Conservation (phyloP, 2,329 filamentous ascomycete species). For the Westerdykella aurantiaca region DNA sequence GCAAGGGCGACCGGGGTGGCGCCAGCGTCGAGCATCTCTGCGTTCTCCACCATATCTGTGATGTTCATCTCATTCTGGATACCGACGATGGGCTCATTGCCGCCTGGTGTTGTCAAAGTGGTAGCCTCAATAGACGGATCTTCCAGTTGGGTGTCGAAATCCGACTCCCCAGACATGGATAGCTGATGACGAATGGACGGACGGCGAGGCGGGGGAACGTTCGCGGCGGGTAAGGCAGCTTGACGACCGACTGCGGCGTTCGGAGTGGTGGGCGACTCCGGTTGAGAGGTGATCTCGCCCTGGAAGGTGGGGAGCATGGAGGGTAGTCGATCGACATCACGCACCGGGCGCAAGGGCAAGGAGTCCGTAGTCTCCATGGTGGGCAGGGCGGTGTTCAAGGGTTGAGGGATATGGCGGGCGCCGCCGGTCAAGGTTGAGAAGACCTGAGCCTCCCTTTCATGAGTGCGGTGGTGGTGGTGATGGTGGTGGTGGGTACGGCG, state of each 20-base stretch:
- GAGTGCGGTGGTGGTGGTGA: slow-evolving; percentile 43
- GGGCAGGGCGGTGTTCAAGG: slow-evolving; percentile 61
- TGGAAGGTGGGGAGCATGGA: slow-evolving; percentile 71
- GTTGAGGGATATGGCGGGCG: slow-evolving; percentile 53
- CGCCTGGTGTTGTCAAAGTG: slow-evolving; percentile 65
- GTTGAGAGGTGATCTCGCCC: slow-evolving; percentile 72
- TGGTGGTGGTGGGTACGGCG: slow-evolving; percentile 51
- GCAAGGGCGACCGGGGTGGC: slow-evolving; percentile 68
- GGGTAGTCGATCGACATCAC: slow-evolving; percentile 79
- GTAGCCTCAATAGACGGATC: slow-evolving; percentile 75
- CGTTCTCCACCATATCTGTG: slow-evolving; percentile 78
- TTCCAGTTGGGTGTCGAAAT: slow-evolving; percentile 73
- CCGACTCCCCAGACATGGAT: slow-evolving; percentile 77
- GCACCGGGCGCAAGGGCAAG: slow-evolving; percentile 69
- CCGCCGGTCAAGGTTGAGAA: slow-evolving; percentile 23
- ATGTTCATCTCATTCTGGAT: slow-evolving; percentile 79
- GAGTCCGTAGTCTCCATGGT: slow-evolving; percentile 64
- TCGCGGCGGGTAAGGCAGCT: slow-evolving; percentile 40
- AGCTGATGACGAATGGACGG: slow-evolving; percentile 86
- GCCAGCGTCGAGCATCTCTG: slow-evolving; percentile 66
- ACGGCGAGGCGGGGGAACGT: slow-evolving; percentile 57
- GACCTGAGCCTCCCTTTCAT: slow-evolving; percentile 40
- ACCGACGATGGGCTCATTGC: slow-evolving; percentile 64
- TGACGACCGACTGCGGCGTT: slow-evolving; percentile 28
- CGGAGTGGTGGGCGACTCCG: slow-evolving; percentile 57